Base-by-base conservation (phyloP, 2,329 filamentous ascomycete genomes). In the Diaporthe destruens region DNA sequence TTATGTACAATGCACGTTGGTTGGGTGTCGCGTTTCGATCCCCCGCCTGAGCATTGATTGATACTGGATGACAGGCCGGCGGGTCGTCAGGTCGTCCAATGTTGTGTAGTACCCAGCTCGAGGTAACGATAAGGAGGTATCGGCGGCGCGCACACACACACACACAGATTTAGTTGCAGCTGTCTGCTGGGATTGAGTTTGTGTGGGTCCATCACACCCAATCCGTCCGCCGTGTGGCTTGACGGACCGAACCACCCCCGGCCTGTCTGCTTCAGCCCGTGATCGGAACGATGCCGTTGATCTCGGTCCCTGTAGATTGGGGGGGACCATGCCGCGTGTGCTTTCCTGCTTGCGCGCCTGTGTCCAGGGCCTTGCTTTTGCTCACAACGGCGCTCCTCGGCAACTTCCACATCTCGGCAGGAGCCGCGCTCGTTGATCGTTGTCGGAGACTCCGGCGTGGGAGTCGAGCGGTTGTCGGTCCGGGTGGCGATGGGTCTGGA, bases 251-350 rank as follows among this genome's bases (percentile, higher is more conserved):
- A n/a, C n/a, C n/a, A n/a, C n/a, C n/a, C n/a, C n/a, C n/a, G n/a
- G n/a, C n/a, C n/a, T 8, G 29, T 36, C 61, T 65, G 44, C 8
- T 32, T 66, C 29, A 32, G 20, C 47, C 29, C 47, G 47, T 39
- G 61, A 66, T 53, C 61, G 47, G 61, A 66, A 53, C 12, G 61
- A 53, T 16, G 61, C 61, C 61, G 47, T 53, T 66, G 32, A 66
- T 66, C 47, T 66, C 47, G 47, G n/a, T 39, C 32, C 20, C 44
- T 25, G 25, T 36, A 42, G n/a, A 66, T 66, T 66, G 20, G 47
- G 61, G 53, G 20, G 47, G 61, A 66, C 53, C 61, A 47, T n/a
- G 47, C 61, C 3, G 14, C n/a, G n/a, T 39, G 11, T 66, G 4
- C 32, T 23, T 53, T 53, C 6, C 20, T 51, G 61, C 25, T 51